These are phyloP conservation scores for Nidularia pulvinata DNA, from an alignment of 768 basidiomycete genomes.

Conservation along the genomic window DNA sequence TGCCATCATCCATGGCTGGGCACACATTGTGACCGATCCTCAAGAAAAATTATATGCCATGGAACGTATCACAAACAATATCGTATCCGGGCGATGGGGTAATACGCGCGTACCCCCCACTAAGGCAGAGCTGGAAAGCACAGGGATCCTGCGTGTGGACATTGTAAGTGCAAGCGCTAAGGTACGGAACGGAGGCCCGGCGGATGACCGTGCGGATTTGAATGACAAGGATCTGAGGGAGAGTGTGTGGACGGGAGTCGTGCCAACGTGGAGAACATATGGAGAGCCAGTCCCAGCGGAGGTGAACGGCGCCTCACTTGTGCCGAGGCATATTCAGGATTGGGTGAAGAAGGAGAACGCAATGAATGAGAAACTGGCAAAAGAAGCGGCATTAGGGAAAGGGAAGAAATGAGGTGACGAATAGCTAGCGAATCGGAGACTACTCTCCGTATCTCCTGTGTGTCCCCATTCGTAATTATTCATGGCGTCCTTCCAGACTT, in stretches of 20 bases:
- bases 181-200: conserved; percentile 12
- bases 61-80: conserved; percentile 16
- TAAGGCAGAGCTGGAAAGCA: conserved; percentile 16
- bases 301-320: not conserved
- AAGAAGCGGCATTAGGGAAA: not conserved
- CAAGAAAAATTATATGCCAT: conserved; percentile 20
- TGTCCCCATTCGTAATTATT: too few species aligned
- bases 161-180: conserved; percentile 25
- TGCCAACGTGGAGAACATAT: conserved; percentile 11
- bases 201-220: conserved; percentile 18
- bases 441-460: too few species aligned
- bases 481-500: too few species aligned
- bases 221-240: conserved; percentile 9
- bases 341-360: not conserved
- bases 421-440: too few species aligned
- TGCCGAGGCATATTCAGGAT: not conserved
- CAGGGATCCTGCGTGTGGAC: conserved; percentile 19
- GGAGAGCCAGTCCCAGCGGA: conserved; percentile 12
- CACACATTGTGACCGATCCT: conserved; percentile 10
- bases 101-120: conserved; percentile 21
- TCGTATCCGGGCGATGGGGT: conserved; percentile 16
- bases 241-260: conserved; percentile 20
- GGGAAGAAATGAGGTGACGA: too few species aligned
- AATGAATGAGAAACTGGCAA: not conserved
- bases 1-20: conserved; percentile 21